Conservation (phyloP, 495 filamentous ascomycete species). For the Tuber brumale region DNA sequence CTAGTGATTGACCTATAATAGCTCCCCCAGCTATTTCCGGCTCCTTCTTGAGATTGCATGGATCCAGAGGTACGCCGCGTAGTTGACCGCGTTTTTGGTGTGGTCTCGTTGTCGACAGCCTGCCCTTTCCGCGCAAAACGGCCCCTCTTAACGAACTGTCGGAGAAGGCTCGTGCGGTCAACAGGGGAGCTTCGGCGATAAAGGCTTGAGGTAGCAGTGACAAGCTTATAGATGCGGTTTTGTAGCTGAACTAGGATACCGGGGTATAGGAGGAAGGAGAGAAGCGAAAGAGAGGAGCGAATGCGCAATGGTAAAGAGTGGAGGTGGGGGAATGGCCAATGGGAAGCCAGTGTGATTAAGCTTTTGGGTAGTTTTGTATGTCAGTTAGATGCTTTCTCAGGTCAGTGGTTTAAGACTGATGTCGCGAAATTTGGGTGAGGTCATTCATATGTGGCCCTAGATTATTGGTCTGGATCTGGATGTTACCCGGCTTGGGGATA, state of each 20-base stretch:
- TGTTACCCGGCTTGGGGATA: neutral
- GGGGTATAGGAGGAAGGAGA: constrained; percentile 31
- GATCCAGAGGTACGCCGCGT: constrained; percentile 4
- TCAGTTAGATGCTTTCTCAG: neutral
- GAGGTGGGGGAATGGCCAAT: neutral
- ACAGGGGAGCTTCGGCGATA: neutral
- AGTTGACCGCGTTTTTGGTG: constrained; percentile 1
- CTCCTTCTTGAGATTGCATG: constrained; percentile 20
- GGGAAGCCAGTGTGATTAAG: neutral
- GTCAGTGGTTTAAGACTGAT: neutral
- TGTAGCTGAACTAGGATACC: constrained; percentile 29
- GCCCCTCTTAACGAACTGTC: constrained; percentile 9
- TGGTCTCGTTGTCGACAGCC: constrained; percentile 6
- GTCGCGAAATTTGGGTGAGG: neutral
- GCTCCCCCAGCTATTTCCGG: constrained; percentile 17
- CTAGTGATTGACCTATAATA: constrained; percentile 26
- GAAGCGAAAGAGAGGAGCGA: constrained; percentile 18
- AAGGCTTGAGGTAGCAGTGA: constrained; percentile 8
- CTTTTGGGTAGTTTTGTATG: neutral
- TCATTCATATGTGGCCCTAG: neutral
- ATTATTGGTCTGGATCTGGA: neutral
- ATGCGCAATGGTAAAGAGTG: constrained; percentile 12
- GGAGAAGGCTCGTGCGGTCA: constrained; percentile 11
- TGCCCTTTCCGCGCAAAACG: constrained; percentile 16
- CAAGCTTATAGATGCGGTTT: constrained; percentile 23